Evolutionary conservation across 1,284 basidiomycete species (phyloP), one percentile per base, ranked within the genome.

Genomic region (Cutaneotrichosporon cutaneum): DNA sequence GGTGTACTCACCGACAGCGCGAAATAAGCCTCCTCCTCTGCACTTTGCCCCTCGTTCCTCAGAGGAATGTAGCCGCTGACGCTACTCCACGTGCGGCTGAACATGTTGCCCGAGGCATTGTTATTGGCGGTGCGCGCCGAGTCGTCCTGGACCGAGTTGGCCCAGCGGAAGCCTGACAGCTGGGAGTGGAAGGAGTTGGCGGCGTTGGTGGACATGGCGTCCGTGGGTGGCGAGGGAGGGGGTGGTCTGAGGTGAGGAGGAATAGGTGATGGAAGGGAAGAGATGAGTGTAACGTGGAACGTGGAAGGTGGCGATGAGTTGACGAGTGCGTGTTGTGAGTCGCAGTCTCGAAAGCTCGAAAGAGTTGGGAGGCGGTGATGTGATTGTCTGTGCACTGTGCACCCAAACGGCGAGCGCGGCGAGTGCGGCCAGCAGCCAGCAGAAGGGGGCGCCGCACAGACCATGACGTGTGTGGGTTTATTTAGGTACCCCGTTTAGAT

Each of bases 21-120:
- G 80, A 95, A 92, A 83, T 90, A 97, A 2, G 95, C 95, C 75
- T 98, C 94, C 72, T 99, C 95, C 78, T 99, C 95, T 75, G 94
- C 94, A 36, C 89, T 88, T 45, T 87, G 83, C 66, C 93, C 91
- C 67, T 78, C 86, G 5, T 89, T 91, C 26, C 93, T 84, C 61
- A 98, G 81, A 0, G 96, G 95, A 51, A 98, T 88, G 73, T 97
- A 98, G n/a, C 81, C 82, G 10, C 81, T 82, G 22, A 85, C 72
- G 18, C 74, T 88, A 84, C 55, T 89, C 86, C 75, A 80, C 42
- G 74, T 72, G 42, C 78, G 68, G 22, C 70, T 70, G 54, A 82
- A 76, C 4, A 76, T 71, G 68, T 88, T 90, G 27, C 39, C 86
- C 82, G 72, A 86, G 85, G 58, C 62, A 78, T 65, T 42, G 32